A percentile compares a stretch with the other conserved stretches of the same genome.
Evolutionary conservation across 2,329 filamentous ascomycete genomes (phyloP).

Genomic region (Fusarium longipes): DNA sequence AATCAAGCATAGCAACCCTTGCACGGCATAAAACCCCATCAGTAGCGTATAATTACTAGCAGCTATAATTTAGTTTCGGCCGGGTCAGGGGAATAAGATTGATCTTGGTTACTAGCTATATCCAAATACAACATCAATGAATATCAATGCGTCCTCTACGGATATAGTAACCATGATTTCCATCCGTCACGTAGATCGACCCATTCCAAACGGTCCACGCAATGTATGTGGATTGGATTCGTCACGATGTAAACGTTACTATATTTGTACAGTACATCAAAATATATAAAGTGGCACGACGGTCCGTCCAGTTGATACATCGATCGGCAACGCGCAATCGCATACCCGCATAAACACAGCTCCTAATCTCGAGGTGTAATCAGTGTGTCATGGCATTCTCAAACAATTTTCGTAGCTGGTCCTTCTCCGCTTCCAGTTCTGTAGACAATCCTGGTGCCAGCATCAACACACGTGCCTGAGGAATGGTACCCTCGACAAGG

Average conservation of each 20-base stretch:
- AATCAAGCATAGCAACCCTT: slow-evolving; percentile 8
- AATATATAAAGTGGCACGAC: slow-evolving; percentile 22
- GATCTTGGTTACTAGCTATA: not conserved
- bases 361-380: slow-evolving; percentile 5
- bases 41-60: not conserved
- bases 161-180: not conserved
- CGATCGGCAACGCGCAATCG: slow-evolving; percentile 30
- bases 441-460: slow-evolving; percentile 83
- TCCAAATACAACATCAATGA: not conserved
- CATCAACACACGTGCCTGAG: slow-evolving; percentile 90
- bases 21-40: slow-evolving; percentile 1
- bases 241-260: slow-evolving; percentile 10
- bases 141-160: not conserved
- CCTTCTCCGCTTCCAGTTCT: slow-evolving; percentile 76
- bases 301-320: not conserved
- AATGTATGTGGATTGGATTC: slow-evolving; percentile 11
- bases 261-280: slow-evolving; percentile 16
- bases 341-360: slow-evolving; percentile 27
- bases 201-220: slow-evolving; percentile 12
- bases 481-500: slow-evolving; percentile 93
- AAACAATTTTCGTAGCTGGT: slow-evolving; percentile 76
- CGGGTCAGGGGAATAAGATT: not conserved
- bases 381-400: slow-evolving; percentile 65
- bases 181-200: slow-evolving; percentile 4
- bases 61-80: not conserved